Base-by-base conservation (phyloP, 495 filamentous ascomycete genomes). In the Aspergillus egyptiacus region DNA sequence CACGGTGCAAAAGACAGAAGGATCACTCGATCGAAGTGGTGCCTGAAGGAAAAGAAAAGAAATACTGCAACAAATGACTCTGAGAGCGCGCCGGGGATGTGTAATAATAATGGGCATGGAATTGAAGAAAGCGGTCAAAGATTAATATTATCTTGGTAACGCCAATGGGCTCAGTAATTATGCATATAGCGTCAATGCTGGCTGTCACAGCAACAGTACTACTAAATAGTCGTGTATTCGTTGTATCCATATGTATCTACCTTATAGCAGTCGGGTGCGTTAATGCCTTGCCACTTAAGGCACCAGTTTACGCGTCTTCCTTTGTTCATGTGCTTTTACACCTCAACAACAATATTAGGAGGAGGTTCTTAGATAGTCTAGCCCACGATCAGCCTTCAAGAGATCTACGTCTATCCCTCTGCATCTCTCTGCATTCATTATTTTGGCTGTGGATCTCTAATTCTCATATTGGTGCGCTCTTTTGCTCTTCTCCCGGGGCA, bases 11-110 rank as follows among this genome's bases (percentile, higher is more conserved):
- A 42, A 20, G 25, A 38, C 46, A 49, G 20, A 50, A 34, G 37
- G 47, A 41, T 42, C 54, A 40, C 30, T 34, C 32, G 19, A 52
- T n/a, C n/a, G n/a, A 44, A 23, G 25, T 18, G 33, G 17, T 50
- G 48, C 33, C 52, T 50, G 34, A 38, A 25, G 33, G 22, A 23
- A 31, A 41, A 40, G 13, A 10, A 37, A 23, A 10, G 9, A 38
- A 19, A 17, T 38, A 38, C 3, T 22, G 15, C 15, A 40, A 23
- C n/a, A n/a, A n/a, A n/a, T n/a, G n/a, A n/a, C n/a, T n/a, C n/a
- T n/a, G n/a, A n/a, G n/a, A n/a, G n/a, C n/a, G n/a, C n/a, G n/a
- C n/a, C n/a, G n/a, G n/a, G n/a, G n/a, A n/a, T n/a, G n/a, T n/a
- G n/a, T n/a, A n/a, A n/a, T n/a, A n/a, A n/a, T n/a, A n/a, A n/a